phyloP scores from a whole-genome alignment of 345 rosid species.

The Pistacia integerrima region DNA sequence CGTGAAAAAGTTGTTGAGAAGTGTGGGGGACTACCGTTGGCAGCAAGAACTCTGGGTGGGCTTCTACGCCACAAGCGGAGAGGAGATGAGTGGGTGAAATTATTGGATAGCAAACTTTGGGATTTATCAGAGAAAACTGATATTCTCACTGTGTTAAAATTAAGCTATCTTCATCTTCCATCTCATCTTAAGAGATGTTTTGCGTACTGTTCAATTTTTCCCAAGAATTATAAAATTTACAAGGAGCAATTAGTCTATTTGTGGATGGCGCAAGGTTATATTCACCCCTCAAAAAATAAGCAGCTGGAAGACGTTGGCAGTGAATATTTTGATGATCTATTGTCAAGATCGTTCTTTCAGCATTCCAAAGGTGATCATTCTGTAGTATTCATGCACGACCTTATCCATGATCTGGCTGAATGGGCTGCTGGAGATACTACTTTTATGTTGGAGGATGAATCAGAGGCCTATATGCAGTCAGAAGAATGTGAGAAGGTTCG shows the following conservation, averaged over 20 bases:
- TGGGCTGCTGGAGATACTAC: background rate
- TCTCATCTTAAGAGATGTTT: constrained; percentile 19
- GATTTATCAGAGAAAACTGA: background rate
- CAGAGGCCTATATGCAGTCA: background rate
- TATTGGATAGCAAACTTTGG: background rate
- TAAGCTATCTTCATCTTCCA: constrained; percentile 4
- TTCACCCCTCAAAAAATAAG: background rate
- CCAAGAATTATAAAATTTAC: constrained; percentile 21
- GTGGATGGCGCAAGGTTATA: constrained; percentile 28
- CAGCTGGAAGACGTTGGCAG: constrained; percentile 15
- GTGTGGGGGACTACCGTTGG: background rate
- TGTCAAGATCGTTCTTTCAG: constrained; percentile 18
- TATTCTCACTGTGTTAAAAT: background rate
- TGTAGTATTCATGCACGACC: constrained; percentile 18
- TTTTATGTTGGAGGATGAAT: background rate
- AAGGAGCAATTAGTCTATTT: constrained; percentile 15
- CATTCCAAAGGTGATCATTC: background rate
- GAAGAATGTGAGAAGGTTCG: background rate
- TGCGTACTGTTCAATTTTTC: constrained; percentile 20
- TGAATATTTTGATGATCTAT: constrained; percentile 9
- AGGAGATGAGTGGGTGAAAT: background rate
- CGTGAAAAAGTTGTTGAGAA: background rate
- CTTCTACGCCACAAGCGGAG: background rate
- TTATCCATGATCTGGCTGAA: constrained; percentile 21
- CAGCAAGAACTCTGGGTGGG: background rate